Conservation (phyloP, 768 basidiomycete genomes). For the Scleroderma citrinum region DNA sequence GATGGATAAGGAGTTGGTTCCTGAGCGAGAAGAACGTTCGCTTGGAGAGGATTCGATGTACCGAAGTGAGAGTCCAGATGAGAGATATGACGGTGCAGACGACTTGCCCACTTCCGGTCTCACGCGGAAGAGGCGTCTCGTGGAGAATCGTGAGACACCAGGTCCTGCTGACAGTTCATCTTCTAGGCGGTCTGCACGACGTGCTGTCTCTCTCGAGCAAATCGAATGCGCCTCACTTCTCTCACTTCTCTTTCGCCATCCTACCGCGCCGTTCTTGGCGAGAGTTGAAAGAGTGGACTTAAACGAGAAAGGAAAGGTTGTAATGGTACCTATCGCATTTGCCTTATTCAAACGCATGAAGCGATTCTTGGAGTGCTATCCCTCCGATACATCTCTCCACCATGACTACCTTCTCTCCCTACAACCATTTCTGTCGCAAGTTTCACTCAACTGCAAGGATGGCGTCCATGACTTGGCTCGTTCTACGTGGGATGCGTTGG, state of each 20-base stretch:
- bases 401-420: constrained; percentile 67
- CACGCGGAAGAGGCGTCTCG: constrained; percentile 20
- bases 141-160: constrained; percentile 19
- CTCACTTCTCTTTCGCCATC: constrained; percentile 50
- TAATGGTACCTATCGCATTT: constrained; percentile 23
- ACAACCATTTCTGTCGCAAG: constrained; percentile 61
- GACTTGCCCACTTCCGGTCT: constrained; percentile 14
- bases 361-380: constrained; percentile 61
- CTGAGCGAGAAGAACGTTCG: constrained; percentile 12
- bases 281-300: constrained; percentile 24
- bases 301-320: constrained; percentile 11
- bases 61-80: constrained; percentile 27
- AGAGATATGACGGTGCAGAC: constrained; percentile 28
- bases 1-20: constrained; percentile 30
- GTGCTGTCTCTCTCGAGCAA: constrained; percentile 48
- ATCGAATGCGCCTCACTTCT: constrained; percentile 68
- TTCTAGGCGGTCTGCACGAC: constrained; percentile 19
- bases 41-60: constrained; percentile 25
- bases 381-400: constrained; percentile 72
- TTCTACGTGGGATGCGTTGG: constrained; percentile 55
- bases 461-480: constrained; percentile 57
- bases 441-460: constrained; percentile 69
- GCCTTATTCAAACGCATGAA: constrained; percentile 54
- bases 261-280: constrained; percentile 52
- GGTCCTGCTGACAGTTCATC: constrained; percentile 13